A percentile compares a stretch with the other conserved stretches of the same genome.
phyloP scores from a whole-genome alignment of 2,329 filamentous ascomycete genomes.

The Achaetomium macrosporum region DNA sequence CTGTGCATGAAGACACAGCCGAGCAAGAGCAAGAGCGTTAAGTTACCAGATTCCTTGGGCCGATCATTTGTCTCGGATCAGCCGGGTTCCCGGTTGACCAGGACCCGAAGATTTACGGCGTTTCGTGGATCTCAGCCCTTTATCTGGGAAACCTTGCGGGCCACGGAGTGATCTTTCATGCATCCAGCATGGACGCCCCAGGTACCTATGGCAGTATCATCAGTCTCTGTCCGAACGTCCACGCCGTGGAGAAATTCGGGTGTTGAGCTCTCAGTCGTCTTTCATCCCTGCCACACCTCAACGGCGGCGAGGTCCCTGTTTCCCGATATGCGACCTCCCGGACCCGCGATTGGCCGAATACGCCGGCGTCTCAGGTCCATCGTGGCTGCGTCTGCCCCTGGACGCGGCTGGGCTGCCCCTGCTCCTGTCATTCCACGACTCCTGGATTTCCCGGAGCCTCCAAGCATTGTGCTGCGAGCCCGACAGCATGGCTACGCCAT shows the following conservation, averaged over 20 bases:
- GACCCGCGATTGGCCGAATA: conserved; percentile 18
- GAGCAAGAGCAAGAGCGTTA: conserved; percentile 2
- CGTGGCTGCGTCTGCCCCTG: conserved; percentile 20
- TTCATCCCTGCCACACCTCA: not conserved
- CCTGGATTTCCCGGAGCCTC: conserved; percentile 17
- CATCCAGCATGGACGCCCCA: not conserved
- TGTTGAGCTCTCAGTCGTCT: not conserved
- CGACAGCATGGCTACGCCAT: not conserved
- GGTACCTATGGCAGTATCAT: not conserved
- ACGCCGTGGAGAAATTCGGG: not conserved
- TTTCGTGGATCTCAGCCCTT: conserved; percentile 13
- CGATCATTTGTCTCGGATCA: conserved; percentile 19
- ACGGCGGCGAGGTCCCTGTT: conserved; percentile 10
- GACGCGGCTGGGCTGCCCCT: conserved; percentile 11
- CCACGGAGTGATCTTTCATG: conserved; percentile 6
- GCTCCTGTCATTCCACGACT: conserved; percentile 9
- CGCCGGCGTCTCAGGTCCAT: conserved; percentile 20
- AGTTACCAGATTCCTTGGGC: conserved; percentile 3
- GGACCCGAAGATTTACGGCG: conserved; percentile 3
- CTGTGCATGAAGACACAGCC: conserved; percentile 11
- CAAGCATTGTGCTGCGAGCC: conserved; percentile 3
- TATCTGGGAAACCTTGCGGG: conserved; percentile 7
- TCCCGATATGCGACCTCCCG: conserved; percentile 14
- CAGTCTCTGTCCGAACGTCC: not conserved
- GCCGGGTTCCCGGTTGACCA: conserved; percentile 14